Conservation (phyloP, 2,329 filamentous ascomycete species). For the Botryotinia convoluta region DNA sequence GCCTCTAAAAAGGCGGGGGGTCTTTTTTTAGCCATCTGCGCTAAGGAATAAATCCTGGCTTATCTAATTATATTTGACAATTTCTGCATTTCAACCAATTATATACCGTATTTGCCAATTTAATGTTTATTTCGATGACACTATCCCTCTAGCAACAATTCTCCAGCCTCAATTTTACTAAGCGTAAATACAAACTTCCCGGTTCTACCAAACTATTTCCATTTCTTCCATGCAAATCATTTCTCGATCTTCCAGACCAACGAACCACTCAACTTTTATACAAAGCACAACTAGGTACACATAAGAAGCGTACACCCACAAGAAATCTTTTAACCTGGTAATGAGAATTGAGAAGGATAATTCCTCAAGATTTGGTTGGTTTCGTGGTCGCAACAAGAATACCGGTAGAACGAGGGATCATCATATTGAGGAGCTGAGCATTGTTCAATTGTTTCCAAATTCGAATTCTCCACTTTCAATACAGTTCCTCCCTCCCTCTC, state of each 20-base stretch:
- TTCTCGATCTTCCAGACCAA: constrained; percentile 13
- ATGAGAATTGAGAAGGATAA: background rate
- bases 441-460: constrained; percentile 13
- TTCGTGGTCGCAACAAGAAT: background rate
- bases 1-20: constrained; percentile 11
- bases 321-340: background rate
- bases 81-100: background rate
- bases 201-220: constrained; percentile 13
- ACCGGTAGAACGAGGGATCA: background rate
- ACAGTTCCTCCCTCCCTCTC: background rate
- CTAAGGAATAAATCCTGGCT: background rate
- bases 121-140: background rate
- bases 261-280: constrained; percentile 2
- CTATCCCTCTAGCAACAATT: constrained; percentile 7
- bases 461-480: constrained; percentile 12
- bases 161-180: constrained; percentile 5
- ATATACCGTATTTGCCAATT: background rate
- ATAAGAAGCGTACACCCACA: constrained; percentile 11
- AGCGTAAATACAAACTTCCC: constrained; percentile 10
- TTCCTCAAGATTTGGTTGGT: background rate
- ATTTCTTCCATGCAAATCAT: constrained; percentile 17
- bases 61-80: background rate
- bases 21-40: background rate
- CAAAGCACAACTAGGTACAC: constrained; percentile 6
- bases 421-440: background rate